Base-by-base conservation (phyloP, 805 yeast genomes). In the Sungouiella blattae region DNA sequence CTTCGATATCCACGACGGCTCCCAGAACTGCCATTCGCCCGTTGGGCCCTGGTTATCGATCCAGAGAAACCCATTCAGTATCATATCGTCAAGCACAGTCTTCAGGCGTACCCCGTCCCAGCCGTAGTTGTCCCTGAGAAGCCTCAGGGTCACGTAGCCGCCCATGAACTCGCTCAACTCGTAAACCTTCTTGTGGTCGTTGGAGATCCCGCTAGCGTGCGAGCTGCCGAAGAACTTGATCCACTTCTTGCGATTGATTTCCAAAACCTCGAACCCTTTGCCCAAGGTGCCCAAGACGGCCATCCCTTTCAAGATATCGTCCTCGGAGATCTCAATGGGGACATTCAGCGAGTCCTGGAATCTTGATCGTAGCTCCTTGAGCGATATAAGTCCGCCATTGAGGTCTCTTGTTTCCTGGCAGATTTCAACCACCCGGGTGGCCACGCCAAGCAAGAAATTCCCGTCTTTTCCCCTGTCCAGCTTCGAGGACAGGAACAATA, bases 1-100 rank as follows among this genome's bases (percentile, higher is more conserved):
- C 11, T 36, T 47, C 11, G 61, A 57, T 18, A 82, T 78, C 87
- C 87, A 81, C 1, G 85, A 72, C 1, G 89, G 87, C 42, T 79
- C 86, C 91, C 91, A 84, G 48, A 71, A 84, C 36, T 64, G 64
- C 11, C 47, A 51, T 45, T 75, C 81, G 1, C 54, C 58, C 14
- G 43, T 55, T 41, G 60, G 60, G 33, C 73, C 80, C 32, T 51
- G 61, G 5, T 61, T 59, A 54, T 89, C 98, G 1, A 88, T 63
- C 98, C 98, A 91, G 11, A 91, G 62, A 35, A 87, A 68, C 3
- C 98, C 97, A 33, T 72, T 72, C 43, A 83, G 69, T 1, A 89
- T 83, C 87, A 91, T 79, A 30, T 84, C 91, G 25, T 84, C 81
- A 4, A 91, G 52, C 4, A 80, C 81, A 0, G 78, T 62, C 43